phyloP scores from a whole-genome alignment of 2,329 filamentous ascomycete species.

The Botrytis sinoallii region DNA sequence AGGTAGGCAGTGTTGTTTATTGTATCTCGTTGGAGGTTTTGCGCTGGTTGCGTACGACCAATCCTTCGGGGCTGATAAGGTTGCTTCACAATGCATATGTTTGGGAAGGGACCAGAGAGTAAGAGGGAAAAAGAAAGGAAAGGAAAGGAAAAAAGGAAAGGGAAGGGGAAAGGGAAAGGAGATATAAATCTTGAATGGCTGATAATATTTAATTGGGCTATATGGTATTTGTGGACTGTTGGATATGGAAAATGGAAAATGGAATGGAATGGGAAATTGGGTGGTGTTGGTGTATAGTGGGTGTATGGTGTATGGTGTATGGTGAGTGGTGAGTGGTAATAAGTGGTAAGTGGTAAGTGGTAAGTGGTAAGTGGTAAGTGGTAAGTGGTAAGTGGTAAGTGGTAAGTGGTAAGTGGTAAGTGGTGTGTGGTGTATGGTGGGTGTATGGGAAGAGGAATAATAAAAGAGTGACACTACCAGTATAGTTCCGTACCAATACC shows the following conservation, averaged over 20 bases:
- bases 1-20: constrained; percentile 7
- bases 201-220: constrained; percentile 3
- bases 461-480: not conserved
- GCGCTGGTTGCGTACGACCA: constrained; percentile 10
- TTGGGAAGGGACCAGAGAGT: not conserved
- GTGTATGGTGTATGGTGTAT: too few species aligned
- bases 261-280: too few species aligned
- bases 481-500: not conserved
- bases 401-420: too few species aligned
- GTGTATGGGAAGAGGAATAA: not conserved
- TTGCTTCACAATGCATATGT: not conserved
- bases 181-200: not conserved
- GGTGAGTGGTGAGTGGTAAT: too few species aligned
- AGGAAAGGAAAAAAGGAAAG: not conserved
- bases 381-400: too few species aligned
- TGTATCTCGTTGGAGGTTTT: constrained; percentile 6
- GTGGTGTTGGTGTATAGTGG: too few species aligned
- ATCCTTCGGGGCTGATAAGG: constrained; percentile 12
- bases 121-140: not conserved
- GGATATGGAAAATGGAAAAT: not conserved
- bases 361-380: too few species aligned
- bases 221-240: not conserved
- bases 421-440: not conserved
- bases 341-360: not conserved
- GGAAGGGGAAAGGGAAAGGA: not conserved